These are phyloP conservation scores for Ganoderma sinense DNA, from an alignment of 1,284 basidiomycete genomes.

Conservation along the genomic window DNA sequence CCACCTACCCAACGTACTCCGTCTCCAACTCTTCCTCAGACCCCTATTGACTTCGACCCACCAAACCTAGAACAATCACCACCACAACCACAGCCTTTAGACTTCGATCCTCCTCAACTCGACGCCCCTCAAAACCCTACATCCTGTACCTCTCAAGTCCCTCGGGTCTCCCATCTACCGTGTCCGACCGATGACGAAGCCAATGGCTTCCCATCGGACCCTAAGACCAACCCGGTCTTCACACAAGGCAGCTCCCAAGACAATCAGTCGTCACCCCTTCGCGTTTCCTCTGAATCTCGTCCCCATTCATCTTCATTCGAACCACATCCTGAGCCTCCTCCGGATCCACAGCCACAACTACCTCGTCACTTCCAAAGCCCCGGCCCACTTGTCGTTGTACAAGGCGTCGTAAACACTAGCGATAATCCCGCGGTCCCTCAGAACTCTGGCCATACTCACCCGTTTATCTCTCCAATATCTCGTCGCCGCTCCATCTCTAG, in stretches of 20 bases:
- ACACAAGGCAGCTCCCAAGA: constrained; percentile 30
- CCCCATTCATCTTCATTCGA: background rate
- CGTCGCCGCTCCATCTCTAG: constrained; percentile 31
- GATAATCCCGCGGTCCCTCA: constrained; percentile 47
- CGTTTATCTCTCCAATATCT: background rate
- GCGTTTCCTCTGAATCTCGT: constrained; percentile 16
- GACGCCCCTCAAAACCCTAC: background rate
- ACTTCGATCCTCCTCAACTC: background rate
- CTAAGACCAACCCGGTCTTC: constrained; percentile 16
- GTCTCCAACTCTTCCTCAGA: background rate
- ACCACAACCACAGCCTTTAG: background rate
- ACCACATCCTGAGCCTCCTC: background rate
- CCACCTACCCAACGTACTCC: background rate
- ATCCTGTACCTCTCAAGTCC: background rate
- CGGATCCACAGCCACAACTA: constrained; percentile 24
- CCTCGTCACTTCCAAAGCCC: constrained; percentile 68
- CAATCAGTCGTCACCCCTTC: constrained; percentile 12
- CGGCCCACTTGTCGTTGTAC: constrained; percentile 80
- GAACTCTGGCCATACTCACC: constrained; percentile 25
- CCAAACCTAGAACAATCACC: background rate
- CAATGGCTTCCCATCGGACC: constrained; percentile 26
- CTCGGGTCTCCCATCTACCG: background rate
- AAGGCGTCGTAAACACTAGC: constrained; percentile 82
- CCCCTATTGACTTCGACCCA: background rate
- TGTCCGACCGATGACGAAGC: constrained; percentile 14